Evolutionary conservation across 371 early-diverging fungal species (phyloP).

Genomic region (Dichotomocladium elegans): DNA sequence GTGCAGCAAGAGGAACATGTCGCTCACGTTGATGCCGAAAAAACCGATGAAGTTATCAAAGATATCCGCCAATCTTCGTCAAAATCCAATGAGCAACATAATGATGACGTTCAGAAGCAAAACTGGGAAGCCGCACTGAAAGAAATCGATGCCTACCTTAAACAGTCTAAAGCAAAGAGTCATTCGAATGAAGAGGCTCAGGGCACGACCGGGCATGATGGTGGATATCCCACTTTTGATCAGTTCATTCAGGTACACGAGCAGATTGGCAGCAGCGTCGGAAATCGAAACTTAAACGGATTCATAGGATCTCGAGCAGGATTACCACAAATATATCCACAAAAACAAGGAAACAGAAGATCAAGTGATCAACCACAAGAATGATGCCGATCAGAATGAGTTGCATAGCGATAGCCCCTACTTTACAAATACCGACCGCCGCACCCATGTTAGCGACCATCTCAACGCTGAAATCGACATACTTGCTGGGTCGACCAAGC

Average conservation of each 20-base stretch:
- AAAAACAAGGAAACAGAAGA: constrained; percentile 18
- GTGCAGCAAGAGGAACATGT: no score
- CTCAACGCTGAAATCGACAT: constrained; percentile 3
- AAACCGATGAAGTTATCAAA: not conserved
- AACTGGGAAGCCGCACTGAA: not conserved
- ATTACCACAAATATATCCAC: constrained; percentile 22
- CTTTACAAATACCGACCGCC: constrained; percentile 7
- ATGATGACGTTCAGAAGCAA: not conserved
- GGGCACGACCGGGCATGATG: not conserved
- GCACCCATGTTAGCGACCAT: not conserved
- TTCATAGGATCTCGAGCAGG: constrained; percentile 3
- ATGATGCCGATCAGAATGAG: not conserved
- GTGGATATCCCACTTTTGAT: not conserved
- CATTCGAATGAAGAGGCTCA: not conserved
- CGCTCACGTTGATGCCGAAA: not conserved
- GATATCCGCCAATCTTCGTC: not conserved
- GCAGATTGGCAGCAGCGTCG: no score
- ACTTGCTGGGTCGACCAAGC: constrained; percentile 16
- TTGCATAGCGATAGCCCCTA: not conserved
- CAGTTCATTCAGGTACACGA: not conserved
- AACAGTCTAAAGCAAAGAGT: not conserved
- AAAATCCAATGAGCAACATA: not conserved
- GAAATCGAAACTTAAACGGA: not conserved
- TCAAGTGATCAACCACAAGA: constrained; percentile 32
- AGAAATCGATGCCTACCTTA: constrained; percentile 2